Evolutionary conservation across 2,329 filamentous ascomycete species (phyloP), one percentile per base, ranked within the genome.

Genomic region (Claviceps sp.): DNA sequence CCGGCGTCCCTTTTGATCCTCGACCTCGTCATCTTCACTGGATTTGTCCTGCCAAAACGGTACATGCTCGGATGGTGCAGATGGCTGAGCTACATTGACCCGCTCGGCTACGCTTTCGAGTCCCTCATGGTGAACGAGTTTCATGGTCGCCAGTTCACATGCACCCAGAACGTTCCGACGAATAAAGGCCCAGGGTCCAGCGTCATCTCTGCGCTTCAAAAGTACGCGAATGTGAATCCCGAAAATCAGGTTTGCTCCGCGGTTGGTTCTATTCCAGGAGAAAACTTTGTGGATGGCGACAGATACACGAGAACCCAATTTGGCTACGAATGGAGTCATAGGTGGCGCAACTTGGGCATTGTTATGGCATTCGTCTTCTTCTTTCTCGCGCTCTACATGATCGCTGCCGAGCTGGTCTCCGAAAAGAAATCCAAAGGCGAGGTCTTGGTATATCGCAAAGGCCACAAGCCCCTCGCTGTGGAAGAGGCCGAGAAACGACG

Each of bases 81-180:
- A 55, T 95, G 89, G 89, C 80, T 94, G 56, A 85, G 85, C 63
- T 91, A 87, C 63, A 71, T 93, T 41, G 82, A 94, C 55, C 87
- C 87, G 2, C 76, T 94, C 11, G 81, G 80, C 1, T 94, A 94
- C 57, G 81, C 81, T 0, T 95, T 94, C 61, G 88, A 94, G 65
- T 73, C 81, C 0, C 73, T 94, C 26, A 84, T 91, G 76, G 77
- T 87, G 56, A 94, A 94, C 66, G 89, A 95, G 65, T 95, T 95
- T 62, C 68, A 81, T 58, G 69, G 72, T 54, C 78, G 83, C 16
- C 56, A 79, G 0, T 93, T 84, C 63, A 47, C 50, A 0, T 81
- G 78, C 61, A 67, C 64, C 19, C 54, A 63, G 34, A 76, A 66
- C 48, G 69, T 79, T 2, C 78, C 78, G 0, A 67, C 54, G 17